A percentile compares a stretch with the other conserved stretches of the same genome.
These are phyloP conservation scores for slime mould (Dictyostelium discoideum) DNA, from an alignment of 78 protist species.

Conservation along the genomic window DNA sequence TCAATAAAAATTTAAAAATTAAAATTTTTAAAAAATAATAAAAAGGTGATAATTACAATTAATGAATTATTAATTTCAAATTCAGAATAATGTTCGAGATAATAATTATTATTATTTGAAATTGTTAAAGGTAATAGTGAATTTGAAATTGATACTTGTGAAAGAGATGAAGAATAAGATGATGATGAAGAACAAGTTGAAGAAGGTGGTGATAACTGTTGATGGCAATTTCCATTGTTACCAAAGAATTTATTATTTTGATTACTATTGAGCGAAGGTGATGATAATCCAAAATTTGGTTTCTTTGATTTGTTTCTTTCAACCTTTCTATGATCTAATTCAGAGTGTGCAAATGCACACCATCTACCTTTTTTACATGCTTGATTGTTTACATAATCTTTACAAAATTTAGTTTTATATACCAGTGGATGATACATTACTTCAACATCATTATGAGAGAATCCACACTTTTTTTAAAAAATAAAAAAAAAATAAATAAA, in stretches of 20 bases:
- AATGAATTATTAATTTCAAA: background rate
- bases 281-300: background rate
- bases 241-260: background rate
- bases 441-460: conserved; percentile 70
- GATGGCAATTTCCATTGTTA: no score
- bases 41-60: background rate
- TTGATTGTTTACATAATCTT: background rate
- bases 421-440: conserved; percentile 71
- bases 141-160: background rate
- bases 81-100: background rate
- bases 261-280: background rate
- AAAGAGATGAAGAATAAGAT: background rate
- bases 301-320: background rate
- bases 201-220: background rate
- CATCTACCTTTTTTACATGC: conserved; percentile 67
- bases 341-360: conserved; percentile 73
- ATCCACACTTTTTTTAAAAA: conserved; percentile 34
- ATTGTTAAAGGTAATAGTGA: background rate
- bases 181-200: background rate
- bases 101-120: background rate
- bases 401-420: conserved; percentile 53
- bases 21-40: background rate
- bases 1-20: background rate
- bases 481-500: background rate
- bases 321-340: background rate